Base-by-base conservation (phyloP, 2,329 filamentous ascomycete genomes). In the Cladosporium phlei region DNA sequence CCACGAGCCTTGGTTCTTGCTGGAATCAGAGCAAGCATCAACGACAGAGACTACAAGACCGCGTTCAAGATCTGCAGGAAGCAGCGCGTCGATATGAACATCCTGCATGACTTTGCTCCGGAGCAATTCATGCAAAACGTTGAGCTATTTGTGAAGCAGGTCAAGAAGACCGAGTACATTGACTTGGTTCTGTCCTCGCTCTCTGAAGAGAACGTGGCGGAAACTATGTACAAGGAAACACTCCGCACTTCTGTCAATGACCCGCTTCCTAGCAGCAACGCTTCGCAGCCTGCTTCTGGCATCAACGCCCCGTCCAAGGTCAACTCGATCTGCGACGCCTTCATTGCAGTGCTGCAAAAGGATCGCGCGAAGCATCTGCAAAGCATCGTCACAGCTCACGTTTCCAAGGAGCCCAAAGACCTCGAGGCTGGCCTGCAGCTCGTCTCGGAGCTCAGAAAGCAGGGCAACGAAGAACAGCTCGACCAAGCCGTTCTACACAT, bases 71-170 rank as follows among this genome's bases (percentile, higher is more conserved):
- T 88, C 52, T 97, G 93, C 63, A 82, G 93, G 40, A 91, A 83
- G 17, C 94, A 98, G 64, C 81, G 94, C 56, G 93, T 98, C 1
- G 93, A 98, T 61, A 90, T 97, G 85, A 98, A 98, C 61, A 91
- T 98, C 51, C 73, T 98, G 2, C 91, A 95, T 60, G 93, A 98
- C 61, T 88, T 97, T 67, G 82, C 82, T n/a, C 88, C 91, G 0
- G 76, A 82, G 28, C 86, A 94, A 55, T 96, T 98, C 62, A 76
- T 96, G 63, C 71, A 76, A 3, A 86, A 83, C 54, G 78, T 95
- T 9, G 74, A 76, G 0, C 66, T 86, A 1, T 95, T 98, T 59
- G 73, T 97, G 24, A 82, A 88, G 14, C 90, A 98, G 64, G 75
- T 98, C 30, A 82, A 84, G 56, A 89, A 87, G 53, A 74, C 86